phyloP scores from a whole-genome alignment of 2,329 filamentous ascomycete genomes.

The Periglandula ipomoeae region DNA sequence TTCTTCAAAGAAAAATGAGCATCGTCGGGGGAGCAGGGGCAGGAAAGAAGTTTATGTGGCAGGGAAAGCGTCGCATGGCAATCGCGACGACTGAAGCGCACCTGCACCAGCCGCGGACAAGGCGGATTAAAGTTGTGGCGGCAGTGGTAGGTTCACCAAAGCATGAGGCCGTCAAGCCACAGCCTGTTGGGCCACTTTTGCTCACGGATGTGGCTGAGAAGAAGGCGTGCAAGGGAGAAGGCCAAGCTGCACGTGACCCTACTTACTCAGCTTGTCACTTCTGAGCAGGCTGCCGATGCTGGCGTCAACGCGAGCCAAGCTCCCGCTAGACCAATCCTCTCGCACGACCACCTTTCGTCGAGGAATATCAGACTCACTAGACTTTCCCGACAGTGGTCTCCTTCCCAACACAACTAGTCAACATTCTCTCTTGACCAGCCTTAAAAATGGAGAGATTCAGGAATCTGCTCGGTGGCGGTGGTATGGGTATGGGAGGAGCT shows the following conservation, averaged over 20 bases:
- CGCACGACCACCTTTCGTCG: background rate
- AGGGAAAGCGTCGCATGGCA: background rate
- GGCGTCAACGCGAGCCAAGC: slow-evolving; percentile 8
- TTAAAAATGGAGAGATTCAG: slow-evolving; percentile 80
- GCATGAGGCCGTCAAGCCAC: background rate
- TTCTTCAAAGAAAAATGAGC: background rate
- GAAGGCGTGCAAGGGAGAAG: background rate
- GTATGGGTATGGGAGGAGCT: slow-evolving; percentile 51
- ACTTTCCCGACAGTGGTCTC: background rate
- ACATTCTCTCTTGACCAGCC: background rate
- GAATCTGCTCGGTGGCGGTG: slow-evolving; percentile 72
- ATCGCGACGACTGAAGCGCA: slow-evolving; percentile 3
- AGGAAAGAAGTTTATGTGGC: background rate
- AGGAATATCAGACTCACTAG: background rate
- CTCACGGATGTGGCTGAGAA: background rate
- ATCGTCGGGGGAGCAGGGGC: background rate
- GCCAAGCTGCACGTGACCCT: slow-evolving; percentile 10
- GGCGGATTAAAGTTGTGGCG: slow-evolving; percentile 23
- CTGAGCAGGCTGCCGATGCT: slow-evolving; percentile 9
- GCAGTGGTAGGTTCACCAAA: slow-evolving; percentile 7
- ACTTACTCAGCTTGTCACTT: slow-evolving; percentile 12
- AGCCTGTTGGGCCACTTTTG: background rate
- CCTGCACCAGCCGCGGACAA: background rate
- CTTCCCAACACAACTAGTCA: background rate
- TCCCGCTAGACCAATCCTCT: background rate